phyloP scores from a whole-genome alignment of 139 green algal species.

The Desmodesmus armatus region DNA sequence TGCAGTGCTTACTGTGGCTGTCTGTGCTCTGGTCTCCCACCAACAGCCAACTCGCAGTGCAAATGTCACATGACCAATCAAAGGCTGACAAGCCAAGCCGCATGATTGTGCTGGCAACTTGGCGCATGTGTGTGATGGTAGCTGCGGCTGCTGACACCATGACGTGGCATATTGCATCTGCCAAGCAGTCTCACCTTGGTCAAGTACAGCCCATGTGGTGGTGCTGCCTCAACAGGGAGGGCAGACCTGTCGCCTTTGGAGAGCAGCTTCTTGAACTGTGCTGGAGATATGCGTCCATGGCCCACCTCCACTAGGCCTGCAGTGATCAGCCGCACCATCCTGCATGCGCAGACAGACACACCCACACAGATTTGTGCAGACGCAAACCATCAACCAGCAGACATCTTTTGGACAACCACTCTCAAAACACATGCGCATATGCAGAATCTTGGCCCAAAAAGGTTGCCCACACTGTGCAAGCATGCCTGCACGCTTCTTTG shows the following conservation, averaged over 20 bases:
- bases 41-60: background rate
- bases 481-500: background rate
- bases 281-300: constrained; percentile 42
- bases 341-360: background rate
- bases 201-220: constrained; percentile 54
- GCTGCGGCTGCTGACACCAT: too few relatives aligned
- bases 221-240: constrained; percentile 52
- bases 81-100: background rate
- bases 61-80: background rate
- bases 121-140: too few relatives aligned
- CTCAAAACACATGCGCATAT: background rate
- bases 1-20: too few relatives aligned
- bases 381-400: background rate
- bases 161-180: too few relatives aligned
- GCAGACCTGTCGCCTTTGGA: constrained; percentile 21
- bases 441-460: background rate
- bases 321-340: constrained; percentile 55
- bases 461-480: background rate
- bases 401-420: too few relatives aligned
- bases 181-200: constrained; percentile 7
- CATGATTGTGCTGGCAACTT: background rate
- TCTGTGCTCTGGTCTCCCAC: too few relatives aligned
- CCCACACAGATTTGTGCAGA: too few relatives aligned
- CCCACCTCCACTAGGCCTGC: constrained; percentile 58
- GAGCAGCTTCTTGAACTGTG: constrained; percentile 36